A percentile compares a stretch with the other conserved stretches of the same genome.
Evolutionary conservation across 805 yeast species (phyloP).

Genomic region (Brettanomyces nanus): DNA sequence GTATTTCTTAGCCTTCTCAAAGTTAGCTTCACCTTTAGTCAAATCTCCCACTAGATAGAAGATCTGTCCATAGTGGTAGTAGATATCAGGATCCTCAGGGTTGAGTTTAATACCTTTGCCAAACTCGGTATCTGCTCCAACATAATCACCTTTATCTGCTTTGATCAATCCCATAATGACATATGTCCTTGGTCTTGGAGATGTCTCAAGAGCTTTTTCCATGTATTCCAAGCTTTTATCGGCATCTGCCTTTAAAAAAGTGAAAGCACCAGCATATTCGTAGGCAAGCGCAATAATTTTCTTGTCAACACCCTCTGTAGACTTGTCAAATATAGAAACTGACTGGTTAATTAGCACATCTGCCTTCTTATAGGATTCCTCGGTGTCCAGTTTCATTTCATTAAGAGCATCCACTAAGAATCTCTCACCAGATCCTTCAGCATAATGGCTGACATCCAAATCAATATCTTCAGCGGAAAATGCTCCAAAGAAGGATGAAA

Average conservation of each 20-base stretch:
- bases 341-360: constrained; percentile 54
- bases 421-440: constrained; percentile 52
- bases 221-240: constrained; percentile 56
- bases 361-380: constrained; percentile 56
- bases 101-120: constrained; percentile 61
- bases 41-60: constrained; percentile 73
- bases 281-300: constrained; percentile 59
- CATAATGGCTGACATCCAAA: constrained; percentile 39
- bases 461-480: constrained; percentile 47
- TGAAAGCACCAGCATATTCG: constrained; percentile 78
- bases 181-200: constrained; percentile 76
- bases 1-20: constrained; percentile 64
- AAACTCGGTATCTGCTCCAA: constrained; percentile 59
- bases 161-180: constrained; percentile 73
- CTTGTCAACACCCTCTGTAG: constrained; percentile 27
- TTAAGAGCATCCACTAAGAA: constrained; percentile 59
- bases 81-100: constrained; percentile 69
- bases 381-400: constrained; percentile 37
- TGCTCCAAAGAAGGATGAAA: constrained; percentile 85
- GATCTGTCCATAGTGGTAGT: constrained; percentile 93
- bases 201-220: constrained; percentile 52
- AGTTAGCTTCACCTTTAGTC: constrained; percentile 62
- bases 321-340: constrained; percentile 29
- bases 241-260: constrained; percentile 71
- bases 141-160: constrained; percentile 67